Conservation (phyloP, 2,329 filamentous ascomycete genomes). For the Paecilomyces dactylethromorphus region DNA sequence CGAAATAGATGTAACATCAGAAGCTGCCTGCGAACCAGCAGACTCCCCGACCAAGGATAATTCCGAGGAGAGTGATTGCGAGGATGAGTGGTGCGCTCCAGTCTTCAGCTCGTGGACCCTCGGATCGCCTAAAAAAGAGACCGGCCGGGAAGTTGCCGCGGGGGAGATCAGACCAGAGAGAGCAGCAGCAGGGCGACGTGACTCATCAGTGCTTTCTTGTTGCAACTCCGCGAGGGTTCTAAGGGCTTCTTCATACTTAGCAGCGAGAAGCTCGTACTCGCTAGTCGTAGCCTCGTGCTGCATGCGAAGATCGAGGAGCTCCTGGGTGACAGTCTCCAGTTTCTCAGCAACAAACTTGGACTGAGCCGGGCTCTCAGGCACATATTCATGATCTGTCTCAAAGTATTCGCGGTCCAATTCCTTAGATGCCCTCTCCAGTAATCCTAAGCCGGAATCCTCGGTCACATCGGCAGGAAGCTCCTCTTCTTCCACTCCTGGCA, state of each 20-base stretch:
- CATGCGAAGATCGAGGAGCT: slow-evolving; percentile 81
- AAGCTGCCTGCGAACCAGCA: slow-evolving; percentile 57
- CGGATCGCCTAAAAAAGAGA: slow-evolving; percentile 78
- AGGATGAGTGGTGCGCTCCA: slow-evolving; percentile 65
- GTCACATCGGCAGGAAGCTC: slow-evolving; percentile 11
- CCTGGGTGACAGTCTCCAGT: slow-evolving; percentile 82
- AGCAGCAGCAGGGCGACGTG: slow-evolving; percentile 54
- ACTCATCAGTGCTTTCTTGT: slow-evolving; percentile 77
- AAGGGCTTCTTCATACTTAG: slow-evolving; percentile 87
- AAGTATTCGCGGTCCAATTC: slow-evolving; percentile 16
- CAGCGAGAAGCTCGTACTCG: slow-evolving; percentile 73
- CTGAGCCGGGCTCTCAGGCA: slow-evolving; percentile 67
- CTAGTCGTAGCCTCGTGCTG: slow-evolving; percentile 80
- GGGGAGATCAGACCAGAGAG: slow-evolving; percentile 37
- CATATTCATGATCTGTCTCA: slow-evolving; percentile 33
- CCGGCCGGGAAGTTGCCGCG: slow-evolving; percentile 49
- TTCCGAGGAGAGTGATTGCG: slow-evolving; percentile 89
- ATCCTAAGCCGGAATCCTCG: slow-evolving; percentile 27
- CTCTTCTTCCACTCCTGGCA: slow-evolving; percentile 20
- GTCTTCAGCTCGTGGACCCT: slow-evolving; percentile 66
- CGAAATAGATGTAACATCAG: slow-evolving; percentile 48
- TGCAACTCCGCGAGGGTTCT: slow-evolving; percentile 69
- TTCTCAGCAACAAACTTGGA: slow-evolving; percentile 85
- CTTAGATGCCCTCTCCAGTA: slow-evolving; percentile 28
- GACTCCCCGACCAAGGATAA: slow-evolving; percentile 81